phyloP scores from a whole-genome alignment of 371 early-diverging fungal genomes.

The Mucor plumbeus region DNA sequence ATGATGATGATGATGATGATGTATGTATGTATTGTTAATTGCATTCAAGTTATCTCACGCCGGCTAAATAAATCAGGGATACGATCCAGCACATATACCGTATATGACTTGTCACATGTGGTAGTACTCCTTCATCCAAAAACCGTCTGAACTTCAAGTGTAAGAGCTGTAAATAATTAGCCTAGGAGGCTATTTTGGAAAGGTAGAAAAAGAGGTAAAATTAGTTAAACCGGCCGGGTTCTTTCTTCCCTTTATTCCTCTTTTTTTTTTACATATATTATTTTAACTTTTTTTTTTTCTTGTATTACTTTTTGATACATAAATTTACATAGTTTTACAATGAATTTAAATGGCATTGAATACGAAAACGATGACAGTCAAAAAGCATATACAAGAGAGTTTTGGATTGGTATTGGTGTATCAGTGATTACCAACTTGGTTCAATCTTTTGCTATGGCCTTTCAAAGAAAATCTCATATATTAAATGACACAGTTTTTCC shows the following conservation, averaged over 20 bases:
- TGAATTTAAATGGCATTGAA: constrained; percentile 8
- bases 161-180: background rate
- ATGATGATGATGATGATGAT: no score
- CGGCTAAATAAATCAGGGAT: constrained; percentile 5
- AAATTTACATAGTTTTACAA: background rate
- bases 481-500: constrained; percentile 61
- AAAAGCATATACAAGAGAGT: constrained; percentile 25
- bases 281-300: constrained; percentile 4
- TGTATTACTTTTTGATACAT: background rate
- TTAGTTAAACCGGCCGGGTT: constrained; percentile 10
- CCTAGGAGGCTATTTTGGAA: constrained; percentile 5
- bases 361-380: constrained; percentile 11
- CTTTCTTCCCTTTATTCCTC: constrained; percentile 7
- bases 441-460: constrained; percentile 72
- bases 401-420: constrained; percentile 51
- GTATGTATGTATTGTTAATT: no score
- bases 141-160: constrained; percentile 3
- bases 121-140: constrained; percentile 3
- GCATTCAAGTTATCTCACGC: background rate
- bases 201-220: constrained; percentile 10
- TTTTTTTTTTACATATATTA: constrained; percentile 11
- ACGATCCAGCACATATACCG: background rate
- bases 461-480: constrained; percentile 74
- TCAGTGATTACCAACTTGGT: constrained; percentile 49
- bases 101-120: constrained; percentile 9